Evolutionary conservation across 768 basidiomycete genomes (phyloP), one percentile per base, ranked within the genome.

Genomic region (Trametes maxima): DNA sequence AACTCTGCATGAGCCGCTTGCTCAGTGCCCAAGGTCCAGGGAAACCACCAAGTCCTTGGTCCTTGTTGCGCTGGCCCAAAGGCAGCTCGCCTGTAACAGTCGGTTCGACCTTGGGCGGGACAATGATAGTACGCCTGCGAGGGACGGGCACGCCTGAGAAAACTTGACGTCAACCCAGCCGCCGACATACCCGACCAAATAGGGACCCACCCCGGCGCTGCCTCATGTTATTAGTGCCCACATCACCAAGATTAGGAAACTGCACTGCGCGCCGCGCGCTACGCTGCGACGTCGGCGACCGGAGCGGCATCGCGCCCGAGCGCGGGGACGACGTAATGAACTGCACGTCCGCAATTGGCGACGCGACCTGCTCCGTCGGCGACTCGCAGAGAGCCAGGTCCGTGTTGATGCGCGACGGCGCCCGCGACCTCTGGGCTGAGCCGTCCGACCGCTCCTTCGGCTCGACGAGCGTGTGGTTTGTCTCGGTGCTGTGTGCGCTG

Each of bases 21-120:
- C 79, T 62, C 6, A 85, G 66, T 8, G 75, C 52, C 16, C 78
- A 21, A 2, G 80, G 79, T 1, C 80, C 79, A 17, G 83, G 82
- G 60, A 82, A 82, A 0, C 81, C 82, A 5, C 82, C 82, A 3
- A 76, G 68, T 0, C 76, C 76, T 53, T 75, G 67, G 49, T 81
- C 78, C 65, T 79, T 70, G 25, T 48, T 49, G 16, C 68, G 68
- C 22, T 65, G 66, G 14, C 68, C 68, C 6, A 69, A 12, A 1
- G 44, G 37, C 3, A 24, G 33, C 5, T 39, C 39, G 17, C 37
- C 48, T 10, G 48, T n/a, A 8, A 25, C 42, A 1, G 44, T 11
- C 17, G 60, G 45, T 19, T 59, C 50, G 2, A 35, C 33, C 28
- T 51, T 56, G 12, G 52, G 63, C 1, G 65, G 64, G 1, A 52